Conservation (phyloP, 140 eudicot genomes). For the Anethum foeniculum region DNA sequence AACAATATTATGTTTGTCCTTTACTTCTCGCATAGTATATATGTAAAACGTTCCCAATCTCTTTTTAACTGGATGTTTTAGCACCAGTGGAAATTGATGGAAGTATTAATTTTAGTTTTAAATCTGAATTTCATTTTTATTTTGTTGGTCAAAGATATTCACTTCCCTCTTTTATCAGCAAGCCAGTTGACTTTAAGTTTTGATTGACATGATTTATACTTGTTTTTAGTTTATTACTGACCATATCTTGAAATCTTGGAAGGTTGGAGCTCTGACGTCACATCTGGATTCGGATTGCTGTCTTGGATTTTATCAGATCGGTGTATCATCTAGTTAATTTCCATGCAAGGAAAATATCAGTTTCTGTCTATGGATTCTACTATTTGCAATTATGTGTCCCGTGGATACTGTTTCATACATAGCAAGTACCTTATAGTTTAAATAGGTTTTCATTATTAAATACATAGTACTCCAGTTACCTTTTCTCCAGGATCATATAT, state of each 20-base stretch:
- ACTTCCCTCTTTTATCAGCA: not conserved
- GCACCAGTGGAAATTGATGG: not conserved
- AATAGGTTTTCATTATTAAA: slow-evolving; percentile 15
- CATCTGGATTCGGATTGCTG: not conserved
- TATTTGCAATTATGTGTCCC: slow-evolving; percentile 16
- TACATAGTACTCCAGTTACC: slow-evolving; percentile 16
- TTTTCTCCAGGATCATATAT: not conserved
- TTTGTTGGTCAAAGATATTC: not conserved
- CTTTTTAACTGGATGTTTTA: not conserved
- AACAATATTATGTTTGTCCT: not conserved
- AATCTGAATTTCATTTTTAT: not conserved
- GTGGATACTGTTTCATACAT: slow-evolving; percentile 16
- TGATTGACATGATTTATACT: not conserved
- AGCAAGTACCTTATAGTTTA: not conserved
- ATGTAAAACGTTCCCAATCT: not conserved
- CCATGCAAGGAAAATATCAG: slow-evolving; percentile 7
- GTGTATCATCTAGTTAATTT: slow-evolving; percentile 12
- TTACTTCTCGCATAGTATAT: not conserved
- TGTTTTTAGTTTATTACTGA: not conserved
- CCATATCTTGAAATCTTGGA: not conserved
- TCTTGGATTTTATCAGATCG: slow-evolving; percentile 17
- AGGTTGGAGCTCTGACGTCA: not conserved
- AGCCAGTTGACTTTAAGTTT: not conserved
- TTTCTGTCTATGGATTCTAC: slow-evolving; percentile 21
- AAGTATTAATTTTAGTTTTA: not conserved